Percentiles rank a stretch among this genome's conserved stretches.
Evolutionary conservation across 352 stramenopile species (phyloP).

Genomic region (Elongisporangium undulatum): DNA sequence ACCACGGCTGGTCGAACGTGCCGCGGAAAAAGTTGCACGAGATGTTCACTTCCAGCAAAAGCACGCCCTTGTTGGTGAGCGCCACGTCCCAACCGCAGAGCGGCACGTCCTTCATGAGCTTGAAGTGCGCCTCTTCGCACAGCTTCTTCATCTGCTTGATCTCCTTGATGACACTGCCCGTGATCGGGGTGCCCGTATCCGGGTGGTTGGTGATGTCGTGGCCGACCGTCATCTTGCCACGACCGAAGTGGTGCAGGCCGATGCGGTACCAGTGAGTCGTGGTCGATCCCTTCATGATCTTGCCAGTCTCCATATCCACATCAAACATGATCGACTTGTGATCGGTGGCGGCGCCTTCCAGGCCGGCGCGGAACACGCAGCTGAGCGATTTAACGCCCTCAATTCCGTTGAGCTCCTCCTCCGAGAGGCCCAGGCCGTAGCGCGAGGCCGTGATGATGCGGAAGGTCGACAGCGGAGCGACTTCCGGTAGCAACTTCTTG

Average conservation of each 20-base stretch:
- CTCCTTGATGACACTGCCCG: constrained; percentile 85
- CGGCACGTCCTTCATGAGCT: constrained; percentile 91
- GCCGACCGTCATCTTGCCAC: constrained; percentile 70
- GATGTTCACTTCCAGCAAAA: constrained; percentile 90
- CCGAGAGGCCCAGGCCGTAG: constrained; percentile 44
- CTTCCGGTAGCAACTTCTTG: constrained; percentile 86
- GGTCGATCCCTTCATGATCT: constrained; percentile 93
- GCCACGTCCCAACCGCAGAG: constrained; percentile 93
- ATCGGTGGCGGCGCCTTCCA: constrained; percentile 88
- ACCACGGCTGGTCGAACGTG: constrained; percentile 84
- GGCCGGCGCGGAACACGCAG: constrained; percentile 72
- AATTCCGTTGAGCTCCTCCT: constrained; percentile 38
- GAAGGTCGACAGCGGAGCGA: constrained; percentile 97
- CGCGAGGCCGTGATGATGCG: constrained; percentile 95
- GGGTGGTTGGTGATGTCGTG: constrained; percentile 89
- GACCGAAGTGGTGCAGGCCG: constrained; percentile 68
- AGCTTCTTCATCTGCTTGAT: constrained; percentile 85
- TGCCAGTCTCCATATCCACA: constrained; percentile 92
- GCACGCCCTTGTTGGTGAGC: constrained; percentile 86
- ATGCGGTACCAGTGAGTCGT: constrained; percentile 97
- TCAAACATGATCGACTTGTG: constrained; percentile 99
- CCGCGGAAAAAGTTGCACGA: constrained; percentile 95
- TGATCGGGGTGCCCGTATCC: constrained; percentile 84
- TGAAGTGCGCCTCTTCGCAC: constrained; percentile 82
- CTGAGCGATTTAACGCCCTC: constrained; percentile 75